Conservation (phyloP, 129 eudicot genomes). For the Lactuca saligna region DNA sequence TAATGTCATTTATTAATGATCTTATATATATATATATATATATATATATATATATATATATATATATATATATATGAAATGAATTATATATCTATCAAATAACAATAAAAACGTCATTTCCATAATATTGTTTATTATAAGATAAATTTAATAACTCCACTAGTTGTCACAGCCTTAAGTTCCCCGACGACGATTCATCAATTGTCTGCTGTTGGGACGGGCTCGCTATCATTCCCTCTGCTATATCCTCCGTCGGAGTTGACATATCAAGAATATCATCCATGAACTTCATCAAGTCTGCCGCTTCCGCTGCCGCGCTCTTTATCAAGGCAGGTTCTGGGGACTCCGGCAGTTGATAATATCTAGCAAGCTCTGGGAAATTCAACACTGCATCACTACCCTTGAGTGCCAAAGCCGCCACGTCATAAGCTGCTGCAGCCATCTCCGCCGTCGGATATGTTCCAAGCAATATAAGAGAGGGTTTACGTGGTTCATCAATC, state of each 20-base stretch:
- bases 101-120: too few relatives aligned
- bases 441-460: constrained; percentile 43
- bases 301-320: constrained; percentile 37
- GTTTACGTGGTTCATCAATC: constrained; percentile 38
- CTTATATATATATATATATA: too few relatives aligned
- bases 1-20: too few relatives aligned
- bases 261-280: constrained; percentile 36
- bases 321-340: constrained; percentile 33
- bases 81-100: too few relatives aligned
- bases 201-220: too few relatives aligned
- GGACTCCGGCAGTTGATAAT: constrained; percentile 21
- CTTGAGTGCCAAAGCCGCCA: constrained; percentile 41
- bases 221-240: constrained; percentile 38
- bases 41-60: too few relatives aligned
- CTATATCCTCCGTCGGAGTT: constrained; percentile 39
- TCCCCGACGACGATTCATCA: too few relatives aligned
- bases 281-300: constrained; percentile 15
- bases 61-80: too few relatives aligned
- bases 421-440: constrained; percentile 47
- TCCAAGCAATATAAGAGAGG: constrained; percentile 43
- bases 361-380: constrained; percentile 36
- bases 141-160: too few relatives aligned
- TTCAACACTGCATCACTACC: constrained; percentile 34
- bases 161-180: too few relatives aligned
- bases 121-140: too few relatives aligned